These are phyloP conservation scores for Saccharomyces hybrid DNA, from an alignment of 1,139 yeast genomes.

Conservation along the genomic window DNA sequence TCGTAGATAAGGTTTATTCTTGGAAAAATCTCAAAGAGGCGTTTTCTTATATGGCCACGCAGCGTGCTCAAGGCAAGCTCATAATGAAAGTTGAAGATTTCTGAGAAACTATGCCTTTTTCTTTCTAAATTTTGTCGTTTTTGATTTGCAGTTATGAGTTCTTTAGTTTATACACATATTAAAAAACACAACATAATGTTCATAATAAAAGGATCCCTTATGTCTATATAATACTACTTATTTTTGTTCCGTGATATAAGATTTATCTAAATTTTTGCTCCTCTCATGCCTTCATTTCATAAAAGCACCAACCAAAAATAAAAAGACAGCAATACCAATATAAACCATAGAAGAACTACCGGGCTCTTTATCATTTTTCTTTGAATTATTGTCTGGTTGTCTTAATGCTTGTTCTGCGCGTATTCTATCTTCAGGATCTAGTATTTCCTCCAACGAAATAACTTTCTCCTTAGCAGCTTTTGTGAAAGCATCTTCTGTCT, in stretches of 20 bases:
- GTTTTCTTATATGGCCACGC: no score
- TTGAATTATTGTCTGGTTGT: constrained; percentile 6
- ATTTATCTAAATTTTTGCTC: not conserved
- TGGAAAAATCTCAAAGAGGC: no score
- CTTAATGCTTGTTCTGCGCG: constrained; percentile 30
- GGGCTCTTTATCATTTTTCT: constrained; percentile 7
- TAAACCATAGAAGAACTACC: constrained; percentile 14
- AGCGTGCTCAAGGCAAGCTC: no score
- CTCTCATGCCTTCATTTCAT: constrained; percentile 16
- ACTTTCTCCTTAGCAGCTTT: constrained; percentile 29
- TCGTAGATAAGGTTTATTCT: constrained; percentile 40
- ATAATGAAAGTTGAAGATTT: no score
- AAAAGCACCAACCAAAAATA: constrained; percentile 27
- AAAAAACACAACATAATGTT: not conserved
- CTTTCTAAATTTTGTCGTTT: not conserved
- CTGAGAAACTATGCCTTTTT: constrained; percentile 8
- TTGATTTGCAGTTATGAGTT: not conserved
- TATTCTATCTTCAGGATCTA: constrained; percentile 44
- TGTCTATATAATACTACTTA: constrained; percentile 6
- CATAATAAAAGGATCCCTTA: constrained; percentile 1
- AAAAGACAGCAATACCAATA: constrained; percentile 22
- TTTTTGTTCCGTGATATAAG: not conserved
- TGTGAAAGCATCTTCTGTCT: constrained; percentile 14
- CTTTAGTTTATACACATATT: not conserved
- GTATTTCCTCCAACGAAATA: constrained; percentile 31